A percentile compares a stretch with the other conserved stretches of the same genome.
phyloP scores from a whole-genome alignment of 192 early-diverging fungal species.

The Paraglomus brasilianum region DNA sequence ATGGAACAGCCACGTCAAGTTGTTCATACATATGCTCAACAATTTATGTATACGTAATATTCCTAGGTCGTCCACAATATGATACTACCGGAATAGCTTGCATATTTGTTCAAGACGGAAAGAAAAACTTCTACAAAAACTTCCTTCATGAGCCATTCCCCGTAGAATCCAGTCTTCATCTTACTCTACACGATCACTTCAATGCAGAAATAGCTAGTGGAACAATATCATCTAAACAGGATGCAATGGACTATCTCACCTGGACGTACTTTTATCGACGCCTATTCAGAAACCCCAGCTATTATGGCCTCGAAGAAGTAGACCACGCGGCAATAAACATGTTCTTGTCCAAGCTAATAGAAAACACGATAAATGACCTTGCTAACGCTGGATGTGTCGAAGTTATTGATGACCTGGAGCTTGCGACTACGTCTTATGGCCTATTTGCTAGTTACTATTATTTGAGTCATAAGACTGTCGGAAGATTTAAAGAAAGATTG shows the following conservation, averaged over 20 bases:
- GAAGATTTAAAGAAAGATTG: constrained; percentile 62
- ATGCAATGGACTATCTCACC: constrained; percentile 91
- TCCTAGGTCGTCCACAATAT: constrained; percentile 80
- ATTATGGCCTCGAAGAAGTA: constrained; percentile 85
- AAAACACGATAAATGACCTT: constrained; percentile 68
- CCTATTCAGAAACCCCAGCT: constrained; percentile 90
- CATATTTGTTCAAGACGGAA: constrained; percentile 92
- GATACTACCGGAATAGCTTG: constrained; percentile 90
- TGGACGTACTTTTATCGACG: constrained; percentile 97
- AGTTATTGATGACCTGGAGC: constrained; percentile 60
- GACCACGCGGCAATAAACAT: constrained; percentile 64
- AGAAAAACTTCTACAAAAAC: constrained; percentile 98
- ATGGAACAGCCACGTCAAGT: no score
- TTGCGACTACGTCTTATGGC: constrained; percentile 74
- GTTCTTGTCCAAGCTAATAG: constrained; percentile 80
- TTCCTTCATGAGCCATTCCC: constrained; percentile 96
- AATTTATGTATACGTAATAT: constrained; percentile 21
- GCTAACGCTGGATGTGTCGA: constrained; percentile 72
- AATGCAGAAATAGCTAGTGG: constrained; percentile 93
- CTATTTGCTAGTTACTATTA: constrained; percentile 92
- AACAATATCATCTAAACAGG: constrained; percentile 86
- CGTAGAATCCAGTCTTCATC: constrained; percentile 81
- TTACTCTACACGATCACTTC: constrained; percentile 80
- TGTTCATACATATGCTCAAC: no score
- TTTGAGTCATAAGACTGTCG: constrained; percentile 78